Evolutionary conservation across 768 basidiomycete genomes (phyloP).

Genomic region (Podaxis sp.): DNA sequence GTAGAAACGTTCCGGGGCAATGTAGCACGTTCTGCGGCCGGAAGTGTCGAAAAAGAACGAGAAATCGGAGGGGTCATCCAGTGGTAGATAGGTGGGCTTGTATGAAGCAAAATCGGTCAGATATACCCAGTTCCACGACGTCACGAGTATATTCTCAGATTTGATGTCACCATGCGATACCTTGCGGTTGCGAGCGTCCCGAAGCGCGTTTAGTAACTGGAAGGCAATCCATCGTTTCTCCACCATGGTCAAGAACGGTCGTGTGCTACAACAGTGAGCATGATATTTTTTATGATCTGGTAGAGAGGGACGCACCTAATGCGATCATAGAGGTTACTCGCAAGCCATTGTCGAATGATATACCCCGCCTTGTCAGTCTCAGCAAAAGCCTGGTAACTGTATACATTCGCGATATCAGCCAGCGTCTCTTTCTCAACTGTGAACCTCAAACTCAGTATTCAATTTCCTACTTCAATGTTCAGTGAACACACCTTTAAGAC

Average conservation of each 20-base stretch:
- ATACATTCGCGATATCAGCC: constrained; percentile 81
- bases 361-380: constrained; percentile 98
- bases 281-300: neutral
- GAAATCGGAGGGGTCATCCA: constrained; percentile 97
- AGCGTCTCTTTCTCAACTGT: constrained; percentile 85
- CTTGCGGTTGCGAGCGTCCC: constrained; percentile 80
- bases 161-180: constrained; percentile 98
- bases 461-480: neutral
- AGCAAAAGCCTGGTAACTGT: constrained; percentile 84
- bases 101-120: constrained; percentile 94
- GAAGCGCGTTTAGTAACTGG: constrained; percentile 83
- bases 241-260: constrained; percentile 85
- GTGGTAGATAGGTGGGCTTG: constrained; percentile 93
- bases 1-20: constrained; percentile 96
- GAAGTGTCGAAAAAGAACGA: constrained; percentile 98
- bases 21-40: constrained; percentile 89
- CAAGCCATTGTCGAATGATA: constrained; percentile 91
- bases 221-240: constrained; percentile 99
- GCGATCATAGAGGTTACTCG: constrained; percentile 92
- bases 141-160: constrained; percentile 94
- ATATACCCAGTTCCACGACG: constrained; percentile 94
- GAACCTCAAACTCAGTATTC: constrained; percentile 7
- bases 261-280: constrained; percentile 57
- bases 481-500: constrained; percentile 65
- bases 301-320: constrained; percentile 69